Base-by-base conservation (phyloP, 305 asterid species). In the Ajuga reptans region DNA sequence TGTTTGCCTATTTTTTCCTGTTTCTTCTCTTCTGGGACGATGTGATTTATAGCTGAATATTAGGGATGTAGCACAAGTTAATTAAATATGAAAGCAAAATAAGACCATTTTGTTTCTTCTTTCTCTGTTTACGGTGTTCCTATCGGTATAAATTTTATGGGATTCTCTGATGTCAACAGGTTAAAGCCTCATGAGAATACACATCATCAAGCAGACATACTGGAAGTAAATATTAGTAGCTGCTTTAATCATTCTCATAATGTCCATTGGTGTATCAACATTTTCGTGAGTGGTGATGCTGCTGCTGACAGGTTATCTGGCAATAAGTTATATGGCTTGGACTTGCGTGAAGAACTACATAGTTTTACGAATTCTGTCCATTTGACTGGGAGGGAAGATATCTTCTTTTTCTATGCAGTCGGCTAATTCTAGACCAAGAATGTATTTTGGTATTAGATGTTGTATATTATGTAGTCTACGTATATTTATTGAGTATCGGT, bases 111-210 rank as follows among this genome's bases (percentile, higher is more conserved):
- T 64, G 18, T 55, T 43, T 12, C 17, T 59, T 36, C 3, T 14
- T 27, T 39, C 11, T 36, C 10, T 33, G 6, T 65, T 33, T 12
- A 16, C 46, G 47, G 6, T 54, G n/a, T 72, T 39, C 11, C 37
- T n/a, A n/a, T 14, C 24, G 18, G 33, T 17, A 10, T 31, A 47
- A 0, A 42, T 43, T 29, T 63, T 64, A 76, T 46, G 52, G 45
- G 36, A 58, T 71, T 18, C 70, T 61, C 52, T 67, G 71, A 67
- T 46, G 9, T 56, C 46, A 70, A 49, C 81, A 77, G 77, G 63
- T 50, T 61, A 34, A 66, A 53, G 68, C 43, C 9, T 61, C 51
- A 39, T 60, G 77, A 67, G 62, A 60, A 24, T 41, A 18, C 33
- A 9, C 50, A 45, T 10, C 43, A 18, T 18, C 53, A 42, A 47